Evolutionary conservation across 371 early-diverging fungal species (phyloP), one percentile per base, ranked within the genome.

Genomic region (Mucor indicus): DNA sequence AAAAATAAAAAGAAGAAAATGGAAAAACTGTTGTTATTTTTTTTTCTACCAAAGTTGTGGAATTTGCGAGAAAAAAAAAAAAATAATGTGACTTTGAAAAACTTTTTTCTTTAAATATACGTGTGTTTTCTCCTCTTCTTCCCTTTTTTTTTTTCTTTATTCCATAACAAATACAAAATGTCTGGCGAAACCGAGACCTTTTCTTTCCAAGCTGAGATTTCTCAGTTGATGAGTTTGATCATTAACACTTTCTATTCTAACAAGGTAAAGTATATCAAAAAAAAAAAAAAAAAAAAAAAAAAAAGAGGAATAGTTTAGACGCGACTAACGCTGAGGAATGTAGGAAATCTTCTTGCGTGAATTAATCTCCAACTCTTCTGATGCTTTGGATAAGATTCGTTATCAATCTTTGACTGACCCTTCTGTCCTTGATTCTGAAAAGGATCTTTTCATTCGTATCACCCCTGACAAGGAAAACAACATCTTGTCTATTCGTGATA

Each of bases 181-280:
- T 51, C 62, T 55, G 47, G 40, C 49, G 73, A 68, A 57, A 69
- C 76, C 50, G 87, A 89, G 64, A 84, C 86, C 27, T 89, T 87
- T 69, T 82, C 85, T 48, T 93, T 94, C 85, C 95, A 95, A 81
- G 90, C 90, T 85, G 91, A 90, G 79, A 86, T 91, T 62, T 84
- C 86, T 80, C 91, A 92, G 89, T 74, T 96, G 69, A 92, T 96
- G 93, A 84, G 83, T 62, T 90, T 93, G 65, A 93, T 96, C 77
- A 73, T 73, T 67, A 73, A 69, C 64, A 73, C 69, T 38, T 73
- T 73, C 60, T 73, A 73, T 48, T 73, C 74, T 13, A 73, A 73
- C 67, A 73, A 73, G 67, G 72, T 64, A 71, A 57, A 32, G 20
- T 12, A 38, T 19, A 44, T 29, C 11, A n/a, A 21, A 8, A 30